Conservation (phyloP, 164 flowering plant genomes). For the Tetrastigma voinierianum region DNA sequence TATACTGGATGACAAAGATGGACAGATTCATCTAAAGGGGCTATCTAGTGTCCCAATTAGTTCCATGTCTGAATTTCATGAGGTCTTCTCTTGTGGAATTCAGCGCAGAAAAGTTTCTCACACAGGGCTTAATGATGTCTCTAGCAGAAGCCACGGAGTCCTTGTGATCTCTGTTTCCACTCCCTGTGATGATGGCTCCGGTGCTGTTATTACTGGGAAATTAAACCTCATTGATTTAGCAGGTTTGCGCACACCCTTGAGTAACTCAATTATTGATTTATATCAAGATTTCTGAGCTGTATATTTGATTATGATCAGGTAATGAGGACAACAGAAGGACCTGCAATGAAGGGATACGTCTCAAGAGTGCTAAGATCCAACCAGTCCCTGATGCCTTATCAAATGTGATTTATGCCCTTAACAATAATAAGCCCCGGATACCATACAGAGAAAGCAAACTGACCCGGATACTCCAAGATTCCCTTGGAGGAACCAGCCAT, state of each 20-base stretch:
- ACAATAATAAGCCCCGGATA: conserved; percentile 64
- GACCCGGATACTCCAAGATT: conserved; percentile 94
- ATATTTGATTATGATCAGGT: conserved; percentile 40
- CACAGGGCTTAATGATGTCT: conserved; percentile 86
- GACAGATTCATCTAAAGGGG: conserved; percentile 77
- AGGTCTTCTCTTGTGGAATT: conserved; percentile 55
- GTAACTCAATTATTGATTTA: not conserved
- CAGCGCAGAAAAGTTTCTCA: conserved; percentile 83
- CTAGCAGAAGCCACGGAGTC: conserved; percentile 95
- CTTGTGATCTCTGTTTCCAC: conserved; percentile 64
- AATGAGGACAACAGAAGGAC: conserved; percentile 91
- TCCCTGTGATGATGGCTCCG: conserved; percentile 39
- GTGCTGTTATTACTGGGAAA: conserved; percentile 52
- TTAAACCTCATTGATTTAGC: conserved; percentile 94
- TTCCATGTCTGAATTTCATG: conserved; percentile 65
- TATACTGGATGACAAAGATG: conserved; percentile 76
- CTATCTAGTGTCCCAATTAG: conserved; percentile 59
- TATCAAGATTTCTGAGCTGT: not conserved
- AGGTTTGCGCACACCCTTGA: conserved; percentile 37
- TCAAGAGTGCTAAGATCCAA: conserved; percentile 89
- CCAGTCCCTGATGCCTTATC: conserved; percentile 88
- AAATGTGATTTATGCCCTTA: conserved; percentile 89
- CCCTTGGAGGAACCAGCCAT: conserved; percentile 83
- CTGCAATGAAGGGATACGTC: conserved; percentile 80
- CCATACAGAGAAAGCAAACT: conserved; percentile 94